Base-by-base conservation (phyloP, 805 yeast genomes). In the Ogataea methanolica region DNA sequence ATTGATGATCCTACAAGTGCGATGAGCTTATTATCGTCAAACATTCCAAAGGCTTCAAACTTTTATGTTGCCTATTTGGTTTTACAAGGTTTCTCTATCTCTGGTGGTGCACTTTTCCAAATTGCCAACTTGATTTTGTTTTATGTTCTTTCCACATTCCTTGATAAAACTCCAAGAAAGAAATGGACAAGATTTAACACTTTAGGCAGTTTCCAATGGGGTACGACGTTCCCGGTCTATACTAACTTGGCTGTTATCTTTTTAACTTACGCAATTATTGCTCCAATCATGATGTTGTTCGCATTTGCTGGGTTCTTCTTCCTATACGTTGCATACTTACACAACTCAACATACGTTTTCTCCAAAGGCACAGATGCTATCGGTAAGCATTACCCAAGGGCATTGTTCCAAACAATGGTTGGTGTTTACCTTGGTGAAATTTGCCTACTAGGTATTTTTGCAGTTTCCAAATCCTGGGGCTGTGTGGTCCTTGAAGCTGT, bases 391-490 rank as follows among this genome's bases (percentile, higher is more conserved):
- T 94, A 90, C 63, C 94, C 96, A 51, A 79, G 88, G 52, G 97
- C 97, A 2, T 66, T 92, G 44, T 86, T 82, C 72, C 97, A 92
- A 69, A 84, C 95, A 0, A 76, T 92, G 63, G 83, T 83, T 36
- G 99, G 99, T 48, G 66, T 94, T 39, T 92, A 92, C 65, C 65
- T 92, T 40, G 96, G 96, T 36, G 91, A 92, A 67, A 68, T 90
- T 21, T 88, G 96, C 72, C 58, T 94, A 53, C 63, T 94, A 45
- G 97, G 97, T 46, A 67, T 94, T 47, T 91, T 89, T 63, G 87
- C 80, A 16, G 95, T 92, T 47, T 90, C 95, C 51, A 88, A 88
- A 73, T 85, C 95, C 38, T 92, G 97, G 97, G 98, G 97, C 40
- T 96, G 97, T 35, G 75, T 90, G 53, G 87, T 83, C 3, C 68